Percentiles rank a stretch among this genome's conserved stretches.
Evolutionary conservation across 164 flowering plant species (phyloP).

Genomic region (Umbellularia californica): DNA sequence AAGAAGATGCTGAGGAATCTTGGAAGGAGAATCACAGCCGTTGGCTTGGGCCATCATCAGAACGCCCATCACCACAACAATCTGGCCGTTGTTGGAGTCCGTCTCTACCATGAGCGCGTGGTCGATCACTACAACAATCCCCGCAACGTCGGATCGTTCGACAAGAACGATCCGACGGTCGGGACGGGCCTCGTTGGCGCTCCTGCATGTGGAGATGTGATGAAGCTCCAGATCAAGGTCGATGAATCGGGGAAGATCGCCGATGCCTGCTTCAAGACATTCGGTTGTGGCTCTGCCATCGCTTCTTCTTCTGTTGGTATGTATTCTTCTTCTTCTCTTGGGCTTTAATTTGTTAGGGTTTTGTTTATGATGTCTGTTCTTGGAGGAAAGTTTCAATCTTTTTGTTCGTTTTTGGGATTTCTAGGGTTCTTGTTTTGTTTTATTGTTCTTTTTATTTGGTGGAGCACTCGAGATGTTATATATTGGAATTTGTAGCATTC

Average conservation of each 20-base stretch:
- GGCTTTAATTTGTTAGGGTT: too few relatives aligned
- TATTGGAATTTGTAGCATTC: too few relatives aligned
- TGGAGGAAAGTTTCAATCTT: too few relatives aligned
- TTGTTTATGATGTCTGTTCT: too few relatives aligned
- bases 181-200: slow-evolving; percentile 99
- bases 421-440: too few relatives aligned
- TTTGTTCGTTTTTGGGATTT: too few relatives aligned
- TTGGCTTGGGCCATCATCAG: too few relatives aligned
- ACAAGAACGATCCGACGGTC: slow-evolving; percentile 83
- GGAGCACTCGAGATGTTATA: too few relatives aligned
- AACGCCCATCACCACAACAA: too few relatives aligned
- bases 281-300: slow-evolving; percentile 72
- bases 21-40: too few relatives aligned
- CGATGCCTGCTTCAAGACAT: slow-evolving; percentile 96
- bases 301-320: slow-evolving; percentile 67
- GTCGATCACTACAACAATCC: slow-evolving; percentile 97
- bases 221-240: slow-evolving; percentile 94
- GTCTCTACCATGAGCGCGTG: slow-evolving; percentile 88
- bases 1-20: too few relatives aligned
- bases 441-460: too few relatives aligned
- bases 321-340: slow-evolving; percentile 5
- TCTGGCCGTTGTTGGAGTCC: slow-evolving; percentile 10
- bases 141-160: slow-evolving; percentile 92
- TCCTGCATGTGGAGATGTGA: slow-evolving; percentile 98
- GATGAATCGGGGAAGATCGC: slow-evolving; percentile 65